Percentiles rank a stretch among this genome's conserved stretches.
phyloP scores from a whole-genome alignment of 805 yeast genomes.

The Cyberlindnera veronae region DNA sequence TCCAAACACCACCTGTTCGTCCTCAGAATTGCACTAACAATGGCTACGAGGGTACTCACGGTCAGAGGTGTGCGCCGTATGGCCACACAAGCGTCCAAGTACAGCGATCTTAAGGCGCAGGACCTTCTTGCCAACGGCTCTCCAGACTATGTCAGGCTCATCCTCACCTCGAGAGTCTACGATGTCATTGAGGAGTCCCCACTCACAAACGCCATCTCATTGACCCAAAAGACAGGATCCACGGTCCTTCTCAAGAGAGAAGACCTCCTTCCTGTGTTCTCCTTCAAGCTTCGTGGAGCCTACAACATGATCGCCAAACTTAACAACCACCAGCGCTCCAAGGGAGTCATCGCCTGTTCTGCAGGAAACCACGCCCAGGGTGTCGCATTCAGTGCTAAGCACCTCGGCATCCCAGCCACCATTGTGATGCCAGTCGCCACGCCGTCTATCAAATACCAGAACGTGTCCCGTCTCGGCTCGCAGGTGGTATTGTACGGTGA shows the following conservation, averaged over 20 bases:
- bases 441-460: constrained; percentile 89
- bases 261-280: constrained; percentile 90
- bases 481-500: constrained; percentile 92
- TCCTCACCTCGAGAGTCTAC: constrained; percentile 88
- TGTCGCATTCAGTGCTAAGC: constrained; percentile 87
- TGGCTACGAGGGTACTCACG: neutral
- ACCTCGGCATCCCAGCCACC: constrained; percentile 86
- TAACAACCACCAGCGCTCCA: constrained; percentile 50
- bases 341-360: constrained; percentile 95
- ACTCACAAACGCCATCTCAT: constrained; percentile 64
- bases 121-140: constrained; percentile 59
- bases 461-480: constrained; percentile 89
- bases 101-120: constrained; percentile 30
- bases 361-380: constrained; percentile 99
- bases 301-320: constrained; percentile 94
- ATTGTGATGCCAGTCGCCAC: constrained; percentile 98
- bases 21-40: neutral
- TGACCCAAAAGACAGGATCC: constrained; percentile 73
- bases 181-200: constrained; percentile 94
- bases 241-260: constrained; percentile 83
- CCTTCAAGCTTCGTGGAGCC: constrained; percentile 96
- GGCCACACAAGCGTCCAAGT: constrained; percentile 4
- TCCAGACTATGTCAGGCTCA: constrained; percentile 92
- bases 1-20: neutral
- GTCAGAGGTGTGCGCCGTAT: neutral